Conservation (phyloP, 2,329 filamentous ascomycete species). For the Beauveria pseudobassiana region DNA sequence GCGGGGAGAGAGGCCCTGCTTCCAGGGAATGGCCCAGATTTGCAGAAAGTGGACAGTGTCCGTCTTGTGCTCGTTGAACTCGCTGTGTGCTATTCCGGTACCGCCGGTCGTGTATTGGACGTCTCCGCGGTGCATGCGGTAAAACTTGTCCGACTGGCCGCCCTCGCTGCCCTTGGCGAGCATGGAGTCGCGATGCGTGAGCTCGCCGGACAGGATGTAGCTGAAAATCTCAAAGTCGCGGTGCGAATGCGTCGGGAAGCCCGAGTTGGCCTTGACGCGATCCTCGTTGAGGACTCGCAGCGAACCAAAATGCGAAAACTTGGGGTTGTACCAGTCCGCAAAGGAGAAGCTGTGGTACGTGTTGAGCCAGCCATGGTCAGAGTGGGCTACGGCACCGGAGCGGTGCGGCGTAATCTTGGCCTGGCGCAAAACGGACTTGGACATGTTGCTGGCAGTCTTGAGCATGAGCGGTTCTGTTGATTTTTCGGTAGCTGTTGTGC, state of each 20-base stretch:
- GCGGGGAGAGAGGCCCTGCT: constrained; percentile 59
- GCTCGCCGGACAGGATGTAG: constrained; percentile 77
- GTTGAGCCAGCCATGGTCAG: constrained; percentile 81
- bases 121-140: constrained; percentile 66
- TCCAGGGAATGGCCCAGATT: constrained; percentile 81
- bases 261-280: constrained; percentile 63
- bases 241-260: constrained; percentile 81
- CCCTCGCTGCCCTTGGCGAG: constrained; percentile 60
- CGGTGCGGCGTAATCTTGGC: constrained; percentile 69
- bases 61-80: constrained; percentile 67
- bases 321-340: constrained; percentile 61
- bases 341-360: constrained; percentile 84
- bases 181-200: constrained; percentile 85
- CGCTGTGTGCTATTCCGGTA: constrained; percentile 70
- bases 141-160: constrained; percentile 55
- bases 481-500: constrained; percentile 8
- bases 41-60: constrained; percentile 78
- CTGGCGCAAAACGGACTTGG: constrained; percentile 51
- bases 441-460: constrained; percentile 44
- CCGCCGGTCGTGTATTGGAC: constrained; percentile 90
- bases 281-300: constrained; percentile 87
- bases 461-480: constrained; percentile 19
- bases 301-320: constrained; percentile 62
- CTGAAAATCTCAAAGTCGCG: constrained; percentile 85
- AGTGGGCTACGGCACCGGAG: constrained; percentile 67